phyloP scores from a whole-genome alignment of 352 stramenopile species.

The Globisporangium rhizosaccharum region DNA sequence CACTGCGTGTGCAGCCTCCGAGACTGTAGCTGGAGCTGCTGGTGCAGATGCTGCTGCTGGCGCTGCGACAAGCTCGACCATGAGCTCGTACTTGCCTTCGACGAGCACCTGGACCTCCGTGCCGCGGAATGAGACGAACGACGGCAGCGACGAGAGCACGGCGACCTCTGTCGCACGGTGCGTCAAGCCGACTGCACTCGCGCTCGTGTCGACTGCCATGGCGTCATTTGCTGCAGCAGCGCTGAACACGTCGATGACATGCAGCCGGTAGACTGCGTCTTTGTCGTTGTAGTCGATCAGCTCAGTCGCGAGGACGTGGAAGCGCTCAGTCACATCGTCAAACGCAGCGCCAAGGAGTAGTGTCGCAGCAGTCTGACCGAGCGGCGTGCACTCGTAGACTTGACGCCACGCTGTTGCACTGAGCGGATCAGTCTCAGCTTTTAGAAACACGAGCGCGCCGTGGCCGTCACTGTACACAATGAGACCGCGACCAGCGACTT shows the following conservation, averaged over 20 bases:
- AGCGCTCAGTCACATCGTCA: conserved; percentile 28
- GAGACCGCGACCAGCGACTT: conserved; percentile 50
- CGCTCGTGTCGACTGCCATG: conserved; percentile 33
- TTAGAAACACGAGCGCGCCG: conserved; percentile 47
- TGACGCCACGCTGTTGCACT: conserved; percentile 27
- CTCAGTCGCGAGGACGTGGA: conserved; percentile 44
- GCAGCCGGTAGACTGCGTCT: conserved; percentile 50
- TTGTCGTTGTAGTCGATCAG: conserved; percentile 34
- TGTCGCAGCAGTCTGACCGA: conserved; percentile 22
- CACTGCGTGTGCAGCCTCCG: conserved; percentile 2
- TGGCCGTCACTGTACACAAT: conserved; percentile 65
- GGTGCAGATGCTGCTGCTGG: neutral
- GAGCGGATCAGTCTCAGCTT: conserved; percentile 20
- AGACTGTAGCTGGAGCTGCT: neutral
- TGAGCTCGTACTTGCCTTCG: conserved; percentile 48
- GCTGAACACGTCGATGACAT: conserved; percentile 29
- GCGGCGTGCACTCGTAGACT: conserved; percentile 49
- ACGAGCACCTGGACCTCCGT: conserved; percentile 46
- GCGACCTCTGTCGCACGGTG: conserved; percentile 39
- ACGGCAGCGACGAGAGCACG: conserved; percentile 43
- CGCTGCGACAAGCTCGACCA: conserved; percentile 23
- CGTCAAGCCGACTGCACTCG: conserved; percentile 24
- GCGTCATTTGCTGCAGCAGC: conserved; percentile 6
- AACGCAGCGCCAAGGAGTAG: conserved; percentile 49
- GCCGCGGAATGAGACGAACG: conserved; percentile 43